Conservation (phyloP, 2,329 filamentous ascomycete genomes). For the Talaromyces amestolkiae region DNA sequence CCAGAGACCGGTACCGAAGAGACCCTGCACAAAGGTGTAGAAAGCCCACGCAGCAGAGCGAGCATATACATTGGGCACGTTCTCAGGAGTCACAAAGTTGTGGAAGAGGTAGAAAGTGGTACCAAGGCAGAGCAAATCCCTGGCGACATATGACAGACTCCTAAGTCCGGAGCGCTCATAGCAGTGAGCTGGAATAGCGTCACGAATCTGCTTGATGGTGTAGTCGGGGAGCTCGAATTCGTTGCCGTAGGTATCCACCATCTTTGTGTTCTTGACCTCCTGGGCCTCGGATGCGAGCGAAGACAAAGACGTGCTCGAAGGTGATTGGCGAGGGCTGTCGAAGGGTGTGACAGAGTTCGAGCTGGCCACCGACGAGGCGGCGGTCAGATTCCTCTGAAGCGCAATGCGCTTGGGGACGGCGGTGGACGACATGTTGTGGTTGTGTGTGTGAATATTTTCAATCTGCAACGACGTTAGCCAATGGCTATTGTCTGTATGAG, state of each 20-base stretch:
- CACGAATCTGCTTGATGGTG: conserved; percentile 95
- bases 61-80: conserved; percentile 66
- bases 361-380: conserved; percentile 55
- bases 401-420: conserved; percentile 45
- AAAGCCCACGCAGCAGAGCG: conserved; percentile 65
- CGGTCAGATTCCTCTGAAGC: conserved; percentile 53
- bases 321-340: conserved; percentile 62
- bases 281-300: conserved; percentile 73
- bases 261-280: conserved; percentile 45
- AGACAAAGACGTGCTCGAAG: conserved; percentile 86
- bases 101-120: conserved; percentile 83
- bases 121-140: conserved; percentile 71
- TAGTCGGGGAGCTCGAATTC: conserved; percentile 90
- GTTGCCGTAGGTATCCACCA: conserved; percentile 92
- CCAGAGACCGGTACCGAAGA: conserved; percentile 93
- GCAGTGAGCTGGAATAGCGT: conserved; percentile 97
- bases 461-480: neutral
- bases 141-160: conserved; percentile 77
- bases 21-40: conserved; percentile 80
- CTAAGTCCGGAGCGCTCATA: conserved; percentile 77
- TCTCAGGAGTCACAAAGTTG: conserved; percentile 83
- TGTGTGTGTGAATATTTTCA: conserved; percentile 11
- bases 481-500: neutral
- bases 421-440: conserved; percentile 50
- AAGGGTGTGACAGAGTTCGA: conserved; percentile 56